Base-by-base conservation (phyloP, 352 stramenopile species). In the Phytophthora boehmeriae region DNA sequence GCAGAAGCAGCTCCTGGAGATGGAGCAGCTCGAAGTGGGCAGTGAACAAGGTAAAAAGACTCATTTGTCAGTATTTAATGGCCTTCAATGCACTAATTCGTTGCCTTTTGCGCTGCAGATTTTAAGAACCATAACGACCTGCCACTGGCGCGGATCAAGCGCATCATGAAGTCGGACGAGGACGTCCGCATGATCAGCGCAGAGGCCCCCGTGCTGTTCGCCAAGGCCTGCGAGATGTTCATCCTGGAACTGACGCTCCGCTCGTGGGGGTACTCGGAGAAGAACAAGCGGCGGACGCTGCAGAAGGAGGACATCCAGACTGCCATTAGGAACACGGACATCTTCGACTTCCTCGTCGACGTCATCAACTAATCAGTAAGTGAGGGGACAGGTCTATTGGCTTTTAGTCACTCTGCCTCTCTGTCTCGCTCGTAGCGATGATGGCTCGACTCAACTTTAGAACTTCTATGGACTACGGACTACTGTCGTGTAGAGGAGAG, bases 51-150 rank as follows among this genome's bases (percentile, higher is more conserved):
- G 86, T 93, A 59, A 48, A 35, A 25, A 25, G 6, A 5, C 0
- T 56, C 28, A 16, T 34, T 25, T 13, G 19, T n/a, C 8, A 28
- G 44, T 28, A 8, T 30, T 66, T 17, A n/a, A n/a, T n/a, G n/a
- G n/a, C n/a, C n/a, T n/a, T n/a, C n/a, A n/a, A n/a, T n/a, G n/a
- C n/a, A n/a, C n/a, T n/a, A n/a, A n/a, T n/a, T n/a, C n/a, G n/a
- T n/a, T n/a, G n/a, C n/a, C n/a, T n/a, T n/a, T n/a, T n/a, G n/a
- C n/a, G n/a, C 27, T 32, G 19, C 53, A 95, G 86, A 99, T 63
- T 99, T 99, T 61, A 99, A 99, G 83, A 99, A 98, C 68, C 97
- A 99, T 87, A 99, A 99, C 73, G 97, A 99, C 75, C 82, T 99
- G 44, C 97, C 97, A 14, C 75, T 99, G 43, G 97, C 97, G 17